Conservation (phyloP, 257 asterid species). For the Osmanthus fragrans region DNA sequence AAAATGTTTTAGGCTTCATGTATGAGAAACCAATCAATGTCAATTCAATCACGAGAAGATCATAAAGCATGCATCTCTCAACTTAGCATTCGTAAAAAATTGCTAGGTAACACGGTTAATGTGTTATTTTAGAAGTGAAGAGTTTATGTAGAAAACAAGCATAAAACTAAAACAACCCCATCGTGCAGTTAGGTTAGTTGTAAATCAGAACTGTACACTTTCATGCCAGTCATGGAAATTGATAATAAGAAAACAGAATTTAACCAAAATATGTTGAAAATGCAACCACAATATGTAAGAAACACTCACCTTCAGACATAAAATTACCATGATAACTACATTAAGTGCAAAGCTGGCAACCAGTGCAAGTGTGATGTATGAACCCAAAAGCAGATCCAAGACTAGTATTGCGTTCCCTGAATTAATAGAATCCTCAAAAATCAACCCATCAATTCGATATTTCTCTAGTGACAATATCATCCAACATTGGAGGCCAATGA, state of each 20-base stretch:
- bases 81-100: background rate
- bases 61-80: background rate
- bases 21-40: background rate
- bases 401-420: slow-evolving; percentile 57
- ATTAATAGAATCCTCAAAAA: slow-evolving; percentile 46
- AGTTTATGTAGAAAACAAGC: background rate
- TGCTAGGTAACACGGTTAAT: background rate
- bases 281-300: background rate
- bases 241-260: background rate
- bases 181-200: background rate
- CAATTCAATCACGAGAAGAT: background rate
- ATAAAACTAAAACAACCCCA: background rate
- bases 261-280: background rate
- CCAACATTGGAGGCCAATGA: slow-evolving; percentile 82
- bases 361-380: slow-evolving; percentile 64
- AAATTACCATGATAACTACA: slow-evolving; percentile 45
- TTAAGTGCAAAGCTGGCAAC: slow-evolving; percentile 68
- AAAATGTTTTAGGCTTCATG: background rate
- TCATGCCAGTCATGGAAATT: background rate
- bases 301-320: slow-evolving; percentile 71
- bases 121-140: background rate
- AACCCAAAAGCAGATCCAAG: slow-evolving; percentile 61
- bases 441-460: slow-evolving; percentile 60
- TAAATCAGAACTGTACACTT: background rate
- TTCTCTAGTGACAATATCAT: slow-evolving; percentile 55